A percentile compares a stretch with the other conserved stretches of the same genome.
Evolutionary conservation across 768 basidiomycete genomes (phyloP).

Genomic region (Boletus patriciae): DNA sequence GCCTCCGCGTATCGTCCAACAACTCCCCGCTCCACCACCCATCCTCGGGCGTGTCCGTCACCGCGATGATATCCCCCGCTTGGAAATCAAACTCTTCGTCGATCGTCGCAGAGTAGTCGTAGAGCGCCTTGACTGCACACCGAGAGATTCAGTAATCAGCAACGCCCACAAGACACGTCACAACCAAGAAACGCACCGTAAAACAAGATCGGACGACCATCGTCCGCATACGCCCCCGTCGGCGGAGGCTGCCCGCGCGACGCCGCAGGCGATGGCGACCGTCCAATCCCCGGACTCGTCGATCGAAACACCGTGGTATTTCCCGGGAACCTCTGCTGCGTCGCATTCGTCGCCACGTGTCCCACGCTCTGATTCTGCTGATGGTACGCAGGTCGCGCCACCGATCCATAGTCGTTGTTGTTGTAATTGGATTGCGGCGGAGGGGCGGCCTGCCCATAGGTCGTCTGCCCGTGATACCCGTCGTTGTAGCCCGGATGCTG

Average conservation of each 20-base stretch:
- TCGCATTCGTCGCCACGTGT: slow-evolving; percentile 37
- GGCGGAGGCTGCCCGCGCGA: slow-evolving; percentile 44
- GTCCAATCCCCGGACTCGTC: slow-evolving; percentile 42
- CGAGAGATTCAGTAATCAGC: no score
- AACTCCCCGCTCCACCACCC: slow-evolving; percentile 97
- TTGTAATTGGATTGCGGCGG: slow-evolving; percentile 2
- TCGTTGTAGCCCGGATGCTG: slow-evolving; percentile 24
- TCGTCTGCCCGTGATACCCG: slow-evolving; percentile 10
- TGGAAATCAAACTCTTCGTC: slow-evolving; percentile 98
- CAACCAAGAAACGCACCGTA: slow-evolving; percentile 61
- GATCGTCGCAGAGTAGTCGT: slow-evolving; percentile 80
- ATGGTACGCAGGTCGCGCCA: slow-evolving; percentile 4
- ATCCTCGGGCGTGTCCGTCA: slow-evolving; percentile 90
- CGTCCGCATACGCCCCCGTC: slow-evolving; percentile 80
- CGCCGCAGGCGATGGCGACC: slow-evolving; percentile 53
- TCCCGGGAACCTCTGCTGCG: slow-evolving; percentile 29
- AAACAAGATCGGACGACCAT: slow-evolving; percentile 80
- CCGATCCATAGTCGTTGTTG: slow-evolving; percentile 10
- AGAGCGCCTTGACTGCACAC: slow-evolving; percentile 77
- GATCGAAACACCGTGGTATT: slow-evolving; percentile 37
- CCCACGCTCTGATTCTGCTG: slow-evolving; percentile 16
- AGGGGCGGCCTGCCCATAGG: slow-evolving; percentile 20
- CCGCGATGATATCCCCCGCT: slow-evolving; percentile 91
- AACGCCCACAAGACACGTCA: no score
- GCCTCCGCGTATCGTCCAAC: slow-evolving; percentile 71